Base-by-base conservation (phyloP, 2,329 filamentous ascomycete species). In the Xylariaceae sp. region DNA sequence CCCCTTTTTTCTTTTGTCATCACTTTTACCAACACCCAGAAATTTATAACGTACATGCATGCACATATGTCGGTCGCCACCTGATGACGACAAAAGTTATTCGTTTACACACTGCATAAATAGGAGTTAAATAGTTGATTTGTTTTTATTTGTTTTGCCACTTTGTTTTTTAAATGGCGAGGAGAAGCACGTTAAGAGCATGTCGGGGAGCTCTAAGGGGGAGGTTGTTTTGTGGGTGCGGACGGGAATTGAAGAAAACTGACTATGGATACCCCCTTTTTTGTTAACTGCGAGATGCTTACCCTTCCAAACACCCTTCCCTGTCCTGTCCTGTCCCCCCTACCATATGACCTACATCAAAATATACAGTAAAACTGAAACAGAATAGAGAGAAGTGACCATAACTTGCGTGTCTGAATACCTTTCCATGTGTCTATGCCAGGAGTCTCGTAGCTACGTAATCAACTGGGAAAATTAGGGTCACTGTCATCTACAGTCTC, bases 191-290 rank as follows among this genome's bases (percentile, higher is more conserved):
- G 45, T 8, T 10, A 17, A 15, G 23, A 30, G 23, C 23, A 48
- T 49, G 51, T 54, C 55, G 49, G 52, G 53, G 52, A 39, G n/a
- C 51, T 39, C 39, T 17, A 17, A n/a, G 45, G 45, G 2, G 56
- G 58, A 56, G 59, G 42, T 59, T 55, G 56, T 5, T 30, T 30
- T 30, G 23, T 30, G 23, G 23, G 3, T 30, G 23, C 23, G 23
- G 23, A 30, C 23, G 23, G 23, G 23, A 30, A 30, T 30, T 30
- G 23, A 30, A 30, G 23, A 30, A 30, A 30, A 50, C 18, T 62
- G 58, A 62, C 56, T 64, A 61, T 63, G 61, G 61, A 64, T 64
- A 64, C n/a, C 62, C 63, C 63, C 44, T 56, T 64, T 61, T 30
- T 30, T 30, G 4, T 30, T 30, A 30, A 30, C 23, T 30, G 4